Evolutionary conservation across 106 monocot genomes (phyloP), one percentile per base, ranked within the genome.

Genomic region (Ottelia alismoides): DNA sequence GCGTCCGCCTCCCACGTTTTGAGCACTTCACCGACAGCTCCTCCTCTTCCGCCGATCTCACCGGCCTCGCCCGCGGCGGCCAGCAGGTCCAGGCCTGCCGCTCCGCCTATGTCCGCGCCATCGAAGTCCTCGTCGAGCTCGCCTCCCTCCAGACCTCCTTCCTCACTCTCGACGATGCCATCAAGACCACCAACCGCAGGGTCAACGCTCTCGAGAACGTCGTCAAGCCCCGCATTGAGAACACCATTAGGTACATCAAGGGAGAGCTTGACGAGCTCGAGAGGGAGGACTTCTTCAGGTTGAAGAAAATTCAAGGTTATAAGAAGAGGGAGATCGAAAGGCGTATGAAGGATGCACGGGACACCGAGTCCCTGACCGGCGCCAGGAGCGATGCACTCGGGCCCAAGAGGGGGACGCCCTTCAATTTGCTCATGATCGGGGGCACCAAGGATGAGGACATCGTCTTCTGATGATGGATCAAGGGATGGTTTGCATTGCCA

Each of bases 171-270:
- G 94, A 94, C 28, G 94, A 88, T 51, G 94, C 94, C 47, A 94
- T 94, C 55, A 94, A 94, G 81, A 88, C 84, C 27, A 94, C 94
- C 45, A 94, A 94, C 54, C 72, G 94, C 18, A 74, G 94, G 48
- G 94, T 94, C 25, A 94, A 94, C 56, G 94, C 94, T 1, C 62
- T 94, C 19, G 94, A 94, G 76, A 94, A 76, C 47, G 94, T 94
- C 11, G 88, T 94, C n/a, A 88, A 88, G 74, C 94, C 93, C 1
- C 66, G 88, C 44, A 20, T 94, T 10, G 94, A 94, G 78, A 88
- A 94, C 76, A 94, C 94, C 20, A 94, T 88, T 27, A 81, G 2
- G 28, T 94, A 94, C 66, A 94, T 94, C 53, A 94, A 81, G 57
- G 94, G 76, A 11, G 94, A 94, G 56, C 71, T 94, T 2, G 94